Percentiles rank a stretch among this genome's conserved stretches.
Conservation (phyloP, 2,329 filamentous ascomycete genomes). For the Monosporascus sp. region DNA sequence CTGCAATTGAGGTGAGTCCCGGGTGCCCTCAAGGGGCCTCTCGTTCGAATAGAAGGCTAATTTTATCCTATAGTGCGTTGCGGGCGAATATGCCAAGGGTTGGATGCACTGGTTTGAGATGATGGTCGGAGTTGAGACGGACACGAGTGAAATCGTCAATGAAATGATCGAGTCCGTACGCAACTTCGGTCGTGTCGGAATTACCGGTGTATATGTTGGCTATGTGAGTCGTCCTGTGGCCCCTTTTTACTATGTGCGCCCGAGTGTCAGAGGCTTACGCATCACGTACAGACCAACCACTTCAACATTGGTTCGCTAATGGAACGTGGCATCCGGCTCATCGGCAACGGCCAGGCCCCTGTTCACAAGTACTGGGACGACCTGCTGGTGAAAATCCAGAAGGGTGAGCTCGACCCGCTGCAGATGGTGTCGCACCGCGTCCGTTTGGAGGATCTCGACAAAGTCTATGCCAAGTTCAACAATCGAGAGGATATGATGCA, state of each 20-base stretch:
- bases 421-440: constrained; percentile 80
- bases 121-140: constrained; percentile 67
- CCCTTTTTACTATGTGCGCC: not conserved
- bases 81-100: constrained; percentile 57
- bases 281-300: constrained; percentile 58
- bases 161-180: constrained; percentile 73
- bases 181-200: constrained; percentile 67
- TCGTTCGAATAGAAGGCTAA: constrained; percentile 31
- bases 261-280: not conserved
- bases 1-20: constrained; percentile 39
- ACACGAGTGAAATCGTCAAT: constrained; percentile 76
- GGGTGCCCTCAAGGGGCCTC: not conserved
- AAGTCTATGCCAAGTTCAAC: constrained; percentile 60
- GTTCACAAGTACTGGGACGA: constrained; percentile 82
- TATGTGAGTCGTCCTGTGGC: constrained; percentile 38
- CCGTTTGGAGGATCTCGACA: constrained; percentile 65
- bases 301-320: constrained; percentile 81
- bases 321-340: constrained; percentile 80
- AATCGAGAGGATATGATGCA: constrained; percentile 65
- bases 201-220: constrained; percentile 67
- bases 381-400: constrained; percentile 62
- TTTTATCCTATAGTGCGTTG: constrained; percentile 49
- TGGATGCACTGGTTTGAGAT: constrained; percentile 57
- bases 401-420: constrained; percentile 64
- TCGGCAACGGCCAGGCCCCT: constrained; percentile 61